These are phyloP conservation scores for Xylaria polymorpha DNA, from an alignment of 2,329 filamentous ascomycete genomes.

Conservation along the genomic window DNA sequence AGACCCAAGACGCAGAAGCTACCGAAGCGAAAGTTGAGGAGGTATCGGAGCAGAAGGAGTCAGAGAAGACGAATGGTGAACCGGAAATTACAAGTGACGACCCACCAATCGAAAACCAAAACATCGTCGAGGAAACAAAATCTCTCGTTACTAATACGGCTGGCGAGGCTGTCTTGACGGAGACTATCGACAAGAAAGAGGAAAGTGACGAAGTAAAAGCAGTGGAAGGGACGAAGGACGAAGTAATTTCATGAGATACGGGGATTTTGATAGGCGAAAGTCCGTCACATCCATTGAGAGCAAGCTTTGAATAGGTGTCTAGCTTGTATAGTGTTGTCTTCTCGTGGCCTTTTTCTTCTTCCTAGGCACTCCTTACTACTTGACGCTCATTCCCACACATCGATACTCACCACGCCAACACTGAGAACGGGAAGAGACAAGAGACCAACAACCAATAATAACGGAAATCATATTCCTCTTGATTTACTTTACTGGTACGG, in stretches of 20 bases:
- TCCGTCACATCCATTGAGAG: neutral
- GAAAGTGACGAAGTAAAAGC: slow-evolving; percentile 46
- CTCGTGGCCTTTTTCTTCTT: slow-evolving; percentile 4
- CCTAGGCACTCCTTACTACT: slow-evolving; percentile 8
- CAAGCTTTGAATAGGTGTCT: neutral
- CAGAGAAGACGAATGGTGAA: slow-evolving; percentile 17
- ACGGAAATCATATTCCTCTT: neutral
- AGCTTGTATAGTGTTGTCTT: neutral
- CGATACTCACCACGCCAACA: neutral
- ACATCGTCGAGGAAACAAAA: slow-evolving; percentile 46
- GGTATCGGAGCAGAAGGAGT: slow-evolving; percentile 2
- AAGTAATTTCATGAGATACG: slow-evolving; percentile 42
- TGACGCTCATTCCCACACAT: slow-evolving; percentile 11
- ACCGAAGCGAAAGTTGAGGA: slow-evolving; percentile 25
- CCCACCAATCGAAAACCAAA: slow-evolving; percentile 33
- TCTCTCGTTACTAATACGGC: slow-evolving; percentile 49
- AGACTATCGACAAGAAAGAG: slow-evolving; percentile 48
- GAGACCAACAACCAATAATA: neutral
- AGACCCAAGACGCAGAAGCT: slow-evolving; percentile 21
- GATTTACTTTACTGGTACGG: neutral
- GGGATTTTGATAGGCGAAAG: neutral
- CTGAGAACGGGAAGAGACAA: neutral
- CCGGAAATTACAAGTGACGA: slow-evolving; percentile 29
- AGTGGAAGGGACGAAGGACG: slow-evolving; percentile 46
- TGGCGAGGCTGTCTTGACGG: slow-evolving; percentile 49